These are phyloP conservation scores for Globisporangium canariense DNA, from an alignment of 352 stramenopile genomes.

Conservation along the genomic window DNA sequence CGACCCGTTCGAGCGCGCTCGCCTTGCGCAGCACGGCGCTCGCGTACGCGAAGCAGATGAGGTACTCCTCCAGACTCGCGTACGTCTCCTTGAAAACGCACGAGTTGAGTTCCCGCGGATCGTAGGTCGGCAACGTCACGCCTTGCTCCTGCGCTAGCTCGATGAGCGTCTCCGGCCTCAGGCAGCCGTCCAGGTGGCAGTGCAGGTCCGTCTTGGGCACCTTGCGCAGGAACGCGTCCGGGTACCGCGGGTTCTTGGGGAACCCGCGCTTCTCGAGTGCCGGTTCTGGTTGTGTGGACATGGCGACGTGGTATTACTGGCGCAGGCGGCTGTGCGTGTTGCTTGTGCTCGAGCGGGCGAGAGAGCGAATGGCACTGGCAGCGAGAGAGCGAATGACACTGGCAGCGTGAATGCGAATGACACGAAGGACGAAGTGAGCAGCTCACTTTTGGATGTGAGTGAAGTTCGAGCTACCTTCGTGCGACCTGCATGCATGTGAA, in stretches of 20 bases:
- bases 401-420: neutral
- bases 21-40: conserved; percentile 57
- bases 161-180: conserved; percentile 80
- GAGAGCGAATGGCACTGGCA: neutral
- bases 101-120: conserved; percentile 47
- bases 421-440: neutral
- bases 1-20: conserved; percentile 72
- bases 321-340: neutral
- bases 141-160: conserved; percentile 71
- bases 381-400: neutral
- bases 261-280: conserved; percentile 24
- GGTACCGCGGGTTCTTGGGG: conserved; percentile 50
- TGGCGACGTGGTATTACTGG: neutral
- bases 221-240: conserved; percentile 67
- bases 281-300: neutral
- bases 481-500: neutral
- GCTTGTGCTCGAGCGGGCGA: neutral
- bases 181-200: conserved; percentile 83
- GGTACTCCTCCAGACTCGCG: conserved; percentile 77
- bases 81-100: conserved; percentile 85
- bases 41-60: conserved; percentile 81
- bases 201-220: conserved; percentile 85
- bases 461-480: neutral
- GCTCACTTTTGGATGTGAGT: neutral
- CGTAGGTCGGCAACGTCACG: conserved; percentile 75